These are phyloP conservation scores for Dictyostelium firmibasis DNA, from an alignment of 78 protist species.

Conservation along the genomic window DNA sequence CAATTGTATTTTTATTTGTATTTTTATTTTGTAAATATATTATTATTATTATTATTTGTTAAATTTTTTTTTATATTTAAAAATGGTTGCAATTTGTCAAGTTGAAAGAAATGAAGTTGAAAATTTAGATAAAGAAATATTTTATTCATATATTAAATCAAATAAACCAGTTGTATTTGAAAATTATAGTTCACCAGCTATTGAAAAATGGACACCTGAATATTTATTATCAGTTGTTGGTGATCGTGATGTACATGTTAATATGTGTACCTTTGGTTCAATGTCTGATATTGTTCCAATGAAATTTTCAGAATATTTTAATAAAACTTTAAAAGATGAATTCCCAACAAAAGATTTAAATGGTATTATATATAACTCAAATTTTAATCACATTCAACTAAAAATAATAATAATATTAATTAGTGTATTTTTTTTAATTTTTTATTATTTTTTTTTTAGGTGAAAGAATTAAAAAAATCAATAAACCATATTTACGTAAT, in stretches of 20 bases:
- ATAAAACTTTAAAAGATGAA: not conserved
- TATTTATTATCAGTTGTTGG: conserved; percentile 6
- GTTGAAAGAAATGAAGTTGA: conserved; percentile 11
- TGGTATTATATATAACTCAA: too few species aligned
- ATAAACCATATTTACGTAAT: conserved; percentile 44
- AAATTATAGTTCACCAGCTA: not conserved
- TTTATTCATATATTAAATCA: conserved; percentile 22
- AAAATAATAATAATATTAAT: too few species aligned
- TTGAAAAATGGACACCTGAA: conserved; percentile 36
- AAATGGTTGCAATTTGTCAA: not conserved
- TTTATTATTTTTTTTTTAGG: not conserved
- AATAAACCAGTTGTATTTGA: conserved; percentile 53
- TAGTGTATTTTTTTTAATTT: not conserved
- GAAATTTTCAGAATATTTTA: conserved; percentile 32
- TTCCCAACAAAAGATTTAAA: not conserved
- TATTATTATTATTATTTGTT: too few species aligned
- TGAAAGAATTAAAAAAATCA: not conserved
- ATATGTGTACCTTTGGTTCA: conserved; percentile 68
- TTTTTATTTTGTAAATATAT: too few species aligned
- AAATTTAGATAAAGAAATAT: not conserved
- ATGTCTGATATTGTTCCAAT: conserved; percentile 31
- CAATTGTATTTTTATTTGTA: too few species aligned
- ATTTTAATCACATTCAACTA: too few species aligned
- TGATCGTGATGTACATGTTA: conserved; percentile 38
- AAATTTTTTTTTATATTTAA: too few species aligned